These are phyloP conservation scores for Mortierella sp. DNA, from an alignment of 371 early-diverging fungal species.

Conservation along the genomic window DNA sequence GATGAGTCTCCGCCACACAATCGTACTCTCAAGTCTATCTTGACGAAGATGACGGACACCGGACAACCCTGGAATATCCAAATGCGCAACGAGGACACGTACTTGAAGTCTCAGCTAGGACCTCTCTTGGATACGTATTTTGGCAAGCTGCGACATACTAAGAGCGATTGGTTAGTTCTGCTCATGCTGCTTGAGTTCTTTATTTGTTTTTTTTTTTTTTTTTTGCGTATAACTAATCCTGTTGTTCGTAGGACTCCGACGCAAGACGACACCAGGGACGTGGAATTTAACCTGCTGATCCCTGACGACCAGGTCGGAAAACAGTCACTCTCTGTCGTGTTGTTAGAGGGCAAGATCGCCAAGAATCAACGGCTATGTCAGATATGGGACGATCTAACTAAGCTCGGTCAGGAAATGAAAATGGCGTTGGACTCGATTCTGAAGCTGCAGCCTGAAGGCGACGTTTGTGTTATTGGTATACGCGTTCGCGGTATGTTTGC, in stretches of 20 bases:
- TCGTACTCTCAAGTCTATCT: constrained; percentile 28
- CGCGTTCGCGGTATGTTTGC: constrained; percentile 28
- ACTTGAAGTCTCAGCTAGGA: constrained; percentile 23
- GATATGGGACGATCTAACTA: constrained; percentile 33
- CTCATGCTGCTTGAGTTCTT: not conserved
- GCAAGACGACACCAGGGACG: constrained; percentile 18
- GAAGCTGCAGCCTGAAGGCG: constrained; percentile 25
- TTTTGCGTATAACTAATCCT: not conserved
- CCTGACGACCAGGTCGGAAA: constrained; percentile 32
- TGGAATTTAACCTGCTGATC: constrained; percentile 16
- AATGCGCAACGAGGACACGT: constrained; percentile 34
- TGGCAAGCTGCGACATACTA: constrained; percentile 32
- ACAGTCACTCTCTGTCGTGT: constrained; percentile 20
- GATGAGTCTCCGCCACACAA: constrained; percentile 24
- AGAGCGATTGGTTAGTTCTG: constrained; percentile 31
- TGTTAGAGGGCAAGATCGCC: constrained; percentile 32
- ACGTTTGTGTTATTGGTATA: constrained; percentile 34
- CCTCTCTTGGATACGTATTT: constrained; percentile 32
- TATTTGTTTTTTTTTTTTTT: constrained; percentile 1
- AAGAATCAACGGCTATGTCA: constrained; percentile 16
- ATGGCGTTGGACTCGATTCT: constrained; percentile 27
- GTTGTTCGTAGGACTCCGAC: constrained; percentile 23
- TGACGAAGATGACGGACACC: constrained; percentile 33
- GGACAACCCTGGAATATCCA: constrained; percentile 28
- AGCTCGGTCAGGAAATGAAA: constrained; percentile 30